Conservation (phyloP, 768 basidiomycete species). For the Tylopilus plumbeoviolaceoides region DNA sequence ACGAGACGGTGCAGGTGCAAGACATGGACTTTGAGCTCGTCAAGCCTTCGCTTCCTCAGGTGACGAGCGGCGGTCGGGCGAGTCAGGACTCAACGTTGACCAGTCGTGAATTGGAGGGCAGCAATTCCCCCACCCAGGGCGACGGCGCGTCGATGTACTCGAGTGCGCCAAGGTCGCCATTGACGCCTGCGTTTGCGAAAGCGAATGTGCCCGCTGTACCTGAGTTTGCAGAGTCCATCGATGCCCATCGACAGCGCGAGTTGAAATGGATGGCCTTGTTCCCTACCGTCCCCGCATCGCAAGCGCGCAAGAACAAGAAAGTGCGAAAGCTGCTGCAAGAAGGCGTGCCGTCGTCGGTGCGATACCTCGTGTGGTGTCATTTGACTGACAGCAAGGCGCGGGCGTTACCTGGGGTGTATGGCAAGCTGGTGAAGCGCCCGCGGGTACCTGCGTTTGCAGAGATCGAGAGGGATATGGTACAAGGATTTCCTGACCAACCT, state of each 20-base stretch:
- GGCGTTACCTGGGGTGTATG: conserved; percentile 64
- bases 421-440: conserved; percentile 54
- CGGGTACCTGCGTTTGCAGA: conserved; percentile 44
- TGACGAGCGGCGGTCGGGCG: conserved; percentile 35
- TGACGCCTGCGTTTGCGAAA: conserved; percentile 6
- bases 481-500: conserved; percentile 53
- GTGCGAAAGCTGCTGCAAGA: conserved; percentile 68
- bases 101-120: conserved; percentile 19
- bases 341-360: conserved; percentile 78
- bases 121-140: conserved; percentile 25
- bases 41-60: conserved; percentile 49
- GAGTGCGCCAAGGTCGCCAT: conserved; percentile 23
- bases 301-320: conserved; percentile 77
- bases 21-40: conserved; percentile 83
- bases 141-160: conserved; percentile 44
- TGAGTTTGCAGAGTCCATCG: conserved; percentile 30
- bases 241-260: conserved; percentile 74
- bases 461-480: conserved; percentile 57
- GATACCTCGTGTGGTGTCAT: conserved; percentile 82
- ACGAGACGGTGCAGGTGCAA: conserved; percentile 67
- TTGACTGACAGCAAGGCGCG: conserved; percentile 74
- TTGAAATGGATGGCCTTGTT: conserved; percentile 70
- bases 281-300: conserved; percentile 50
- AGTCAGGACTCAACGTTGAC: conserved; percentile 54
- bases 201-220: not conserved